Base-by-base conservation (phyloP, 2,329 filamentous ascomycete species). In the Ceratocystis eucalypticola region DNA sequence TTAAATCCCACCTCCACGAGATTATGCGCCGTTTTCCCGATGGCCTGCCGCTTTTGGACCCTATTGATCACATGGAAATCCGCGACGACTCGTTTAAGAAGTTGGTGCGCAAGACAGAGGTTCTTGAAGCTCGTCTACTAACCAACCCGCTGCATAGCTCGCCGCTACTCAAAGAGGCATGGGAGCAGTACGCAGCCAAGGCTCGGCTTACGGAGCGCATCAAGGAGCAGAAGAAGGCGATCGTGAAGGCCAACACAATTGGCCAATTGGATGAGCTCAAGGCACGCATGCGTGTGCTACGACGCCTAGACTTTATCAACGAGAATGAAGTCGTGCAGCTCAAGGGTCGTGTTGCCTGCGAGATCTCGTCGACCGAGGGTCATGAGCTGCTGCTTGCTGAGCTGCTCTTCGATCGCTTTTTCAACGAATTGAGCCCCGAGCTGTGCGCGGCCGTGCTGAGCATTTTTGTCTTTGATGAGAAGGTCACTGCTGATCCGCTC, bases 381-480 rank as follows among this genome's bases (percentile, higher is more conserved):
- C 94, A 99, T 73, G 95, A 99, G 75, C 80, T 99, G 53, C 86
- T 99, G 70, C 82, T 99, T 4, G 91, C 89, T 12, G 94, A 99
- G 76, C 81, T 99, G 33, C 82, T 99, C 0, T 97, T 99, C 76
- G 95, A 97, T 75, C 85, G 92, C 48, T 97, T 96, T 81, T 99
- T 99, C 82, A 99, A 97, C 74, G 92, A 96, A 73, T 79, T 97
- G 55, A 86, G 86, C 0, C 91, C 94, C 0, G 93, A 97, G 75
- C 83, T 93, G 70, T 89, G 88, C 71, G 94, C 94, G 0, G 84
- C 93, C 0, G 85, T 92, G 5, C 81, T 99, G 68, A 95, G 90
- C 71, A 92, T 90, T 73, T 97, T 99, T 77, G 94, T 99, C 70
- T 96, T 97, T 71, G 95, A 99, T 73, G 94, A 99, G 77, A 96